Evolutionary conservation across 78 protist genomes (phyloP).

Genomic region (Dictyostelium purpureum): DNA sequence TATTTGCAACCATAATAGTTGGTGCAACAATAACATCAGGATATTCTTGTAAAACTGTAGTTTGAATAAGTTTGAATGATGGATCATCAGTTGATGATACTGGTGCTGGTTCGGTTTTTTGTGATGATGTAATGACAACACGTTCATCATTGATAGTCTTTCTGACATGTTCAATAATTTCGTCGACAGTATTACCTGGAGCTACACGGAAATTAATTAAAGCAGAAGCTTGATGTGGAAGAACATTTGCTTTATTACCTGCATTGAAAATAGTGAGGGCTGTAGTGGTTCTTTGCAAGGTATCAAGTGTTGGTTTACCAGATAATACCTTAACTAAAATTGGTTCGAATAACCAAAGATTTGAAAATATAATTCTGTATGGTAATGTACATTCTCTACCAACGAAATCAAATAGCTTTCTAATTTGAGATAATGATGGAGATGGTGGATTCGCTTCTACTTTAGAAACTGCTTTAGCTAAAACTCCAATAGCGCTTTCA

Average conservation of each 20-base stretch:
- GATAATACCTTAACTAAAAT: slow-evolving; percentile 11
- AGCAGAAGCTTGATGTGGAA: slow-evolving; percentile 48
- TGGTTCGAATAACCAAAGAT: slow-evolving; percentile 68
- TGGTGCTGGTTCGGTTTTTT: slow-evolving; percentile 37
- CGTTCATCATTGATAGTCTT: slow-evolving; percentile 37
- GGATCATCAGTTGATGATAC: slow-evolving; percentile 24
- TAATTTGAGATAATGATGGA: background rate
- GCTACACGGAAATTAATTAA: slow-evolving; percentile 31
- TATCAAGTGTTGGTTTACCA: slow-evolving; percentile 26
- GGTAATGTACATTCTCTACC: slow-evolving; percentile 68
- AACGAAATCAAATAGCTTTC: slow-evolving; percentile 16
- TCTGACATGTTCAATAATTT: slow-evolving; percentile 26
- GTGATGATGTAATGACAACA: background rate
- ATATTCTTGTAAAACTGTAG: slow-evolving; percentile 64
- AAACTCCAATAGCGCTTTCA: slow-evolving; percentile 59
- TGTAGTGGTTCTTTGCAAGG: slow-evolving; percentile 70
- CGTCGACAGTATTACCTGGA: slow-evolving; percentile 8
- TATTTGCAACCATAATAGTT: slow-evolving; percentile 58
- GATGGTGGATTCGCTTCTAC: slow-evolving; percentile 44
- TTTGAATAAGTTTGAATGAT: slow-evolving; percentile 44
- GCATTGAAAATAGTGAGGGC: slow-evolving; percentile 51
- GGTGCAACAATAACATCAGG: slow-evolving; percentile 71
- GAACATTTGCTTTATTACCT: slow-evolving; percentile 58
- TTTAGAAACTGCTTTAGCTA: slow-evolving; percentile 39
- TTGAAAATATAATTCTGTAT: slow-evolving; percentile 24